Conservation (phyloP, 2,329 filamentous ascomycete genomes). For the Apiospora rasikravindrae region DNA sequence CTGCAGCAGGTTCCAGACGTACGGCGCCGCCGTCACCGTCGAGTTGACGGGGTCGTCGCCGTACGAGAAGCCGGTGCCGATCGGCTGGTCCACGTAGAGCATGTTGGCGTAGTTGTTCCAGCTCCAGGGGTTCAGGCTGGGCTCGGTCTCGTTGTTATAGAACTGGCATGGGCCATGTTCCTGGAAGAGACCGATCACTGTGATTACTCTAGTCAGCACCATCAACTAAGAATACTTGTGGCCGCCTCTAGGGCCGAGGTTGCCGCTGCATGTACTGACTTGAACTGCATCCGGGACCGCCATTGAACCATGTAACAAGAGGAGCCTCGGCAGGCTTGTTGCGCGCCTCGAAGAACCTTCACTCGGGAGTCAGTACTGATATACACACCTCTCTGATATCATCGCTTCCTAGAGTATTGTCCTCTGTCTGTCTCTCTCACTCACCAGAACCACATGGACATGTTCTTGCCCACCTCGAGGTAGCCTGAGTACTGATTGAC, state of each 20-base stretch:
- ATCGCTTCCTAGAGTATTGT: neutral
- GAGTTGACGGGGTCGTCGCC: conserved; percentile 42
- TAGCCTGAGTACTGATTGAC: conserved; percentile 59
- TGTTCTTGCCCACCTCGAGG: conserved; percentile 49
- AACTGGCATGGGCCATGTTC: conserved; percentile 52
- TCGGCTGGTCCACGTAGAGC: conserved; percentile 46
- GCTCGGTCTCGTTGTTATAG: conserved; percentile 41
- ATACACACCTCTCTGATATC: neutral
- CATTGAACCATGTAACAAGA: conserved; percentile 44
- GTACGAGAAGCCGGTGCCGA: conserved; percentile 49
- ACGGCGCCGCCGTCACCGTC: conserved; percentile 51
- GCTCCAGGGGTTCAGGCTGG: conserved; percentile 49
- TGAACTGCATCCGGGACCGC: conserved; percentile 46
- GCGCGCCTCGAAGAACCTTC: conserved; percentile 43
- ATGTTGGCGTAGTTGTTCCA: conserved; percentile 51
- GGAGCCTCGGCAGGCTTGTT: conserved; percentile 38
- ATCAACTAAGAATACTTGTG: neutral
- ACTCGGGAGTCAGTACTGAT: neutral
- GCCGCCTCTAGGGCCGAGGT: neutral
- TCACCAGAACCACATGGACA: conserved; percentile 52
- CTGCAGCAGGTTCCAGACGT: conserved; percentile 63
- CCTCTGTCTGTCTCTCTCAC: conserved; percentile 4
- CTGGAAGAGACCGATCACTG: conserved; percentile 46
- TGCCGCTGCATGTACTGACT: conserved; percentile 18
- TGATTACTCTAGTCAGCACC: neutral